Conservation (phyloP, 2,329 filamentous ascomycete genomes). For the Lanzia echinophila region DNA sequence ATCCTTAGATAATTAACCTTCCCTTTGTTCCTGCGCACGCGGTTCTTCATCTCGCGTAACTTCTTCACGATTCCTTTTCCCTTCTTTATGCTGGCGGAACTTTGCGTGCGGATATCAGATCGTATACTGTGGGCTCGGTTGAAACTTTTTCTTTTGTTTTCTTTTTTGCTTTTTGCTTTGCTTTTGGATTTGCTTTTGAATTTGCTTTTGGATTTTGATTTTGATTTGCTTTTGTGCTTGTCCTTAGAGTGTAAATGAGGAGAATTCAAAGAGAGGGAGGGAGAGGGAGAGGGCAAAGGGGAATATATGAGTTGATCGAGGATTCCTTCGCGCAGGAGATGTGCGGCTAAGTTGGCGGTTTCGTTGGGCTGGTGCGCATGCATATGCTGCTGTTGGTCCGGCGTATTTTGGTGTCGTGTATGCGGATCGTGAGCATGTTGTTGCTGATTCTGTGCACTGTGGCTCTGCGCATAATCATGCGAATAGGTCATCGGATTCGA, state of each 20-base stretch:
- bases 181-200: too few species aligned
- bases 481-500: too few species aligned
- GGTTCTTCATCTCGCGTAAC: neutral
- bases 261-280: neutral
- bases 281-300: neutral
- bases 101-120: too few species aligned
- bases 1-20: neutral
- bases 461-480: too few species aligned
- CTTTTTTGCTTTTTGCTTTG: too few species aligned
- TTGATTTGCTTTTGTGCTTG: too few species aligned
- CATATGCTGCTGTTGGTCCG: neutral
- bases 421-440: neutral
- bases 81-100: neutral
- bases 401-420: neutral
- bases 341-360: neutral
- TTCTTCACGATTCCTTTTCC: neutral
- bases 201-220: too few species aligned
- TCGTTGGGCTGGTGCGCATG: neutral
- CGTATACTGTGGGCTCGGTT: too few species aligned
- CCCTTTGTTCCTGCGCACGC: neutral
- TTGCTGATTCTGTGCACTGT: too few species aligned
- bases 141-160: too few species aligned
- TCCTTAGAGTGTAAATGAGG: too few species aligned
- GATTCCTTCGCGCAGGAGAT: constrained; percentile 1
- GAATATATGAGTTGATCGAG: neutral